Base-by-base conservation (phyloP, 2,329 filamentous ascomycete species). In the Penicillium crustosum region DNA sequence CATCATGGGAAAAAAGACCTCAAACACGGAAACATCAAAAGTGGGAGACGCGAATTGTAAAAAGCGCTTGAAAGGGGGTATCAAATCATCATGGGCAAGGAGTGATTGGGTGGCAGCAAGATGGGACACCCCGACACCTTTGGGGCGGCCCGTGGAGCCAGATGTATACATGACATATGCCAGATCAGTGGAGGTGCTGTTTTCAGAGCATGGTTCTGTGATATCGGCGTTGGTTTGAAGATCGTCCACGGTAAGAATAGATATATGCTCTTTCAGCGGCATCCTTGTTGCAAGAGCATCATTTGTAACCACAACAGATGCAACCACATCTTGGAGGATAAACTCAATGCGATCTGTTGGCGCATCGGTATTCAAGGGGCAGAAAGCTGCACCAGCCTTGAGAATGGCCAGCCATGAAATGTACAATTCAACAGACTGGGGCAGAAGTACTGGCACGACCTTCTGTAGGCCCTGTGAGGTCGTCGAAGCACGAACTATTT, bases 91-190 rank as follows among this genome's bases (percentile, higher is more conserved):
- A 69, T 97, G 93, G 2, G 91, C 90, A 43, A 96, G 81, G 8
- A 97, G 76, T 56, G 89, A 91, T 72, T 96, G 93, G 0, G 90
- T 89, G 8, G 83, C 91, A 17, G 93, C 90, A 29, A 81, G 77
- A 75, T 97, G 93, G 31, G 91, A 91, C 31, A 97, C 81, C 2
- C 84, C 83, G 25, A 97, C 93, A 0, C 92, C 93, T 77, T 97
- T 97, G 0, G 93, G 93, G 5, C 87, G 86, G 13, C 93, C 93
- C 0, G 92, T 96, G 6, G 91, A 95, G 3, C 92, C 92, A 45
- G 91, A 95, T 0, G 93, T 96, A 72, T 96, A 97, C 86, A 96
- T 92, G 58, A 96, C 85, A 77, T 97, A 97, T 25, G 93, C 91
- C 25, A 93, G 52, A 56, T 68, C 60, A 8, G 66, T 61, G 17